A percentile compares a stretch with the other conserved stretches of the same genome.
Evolutionary conservation across 192 early-diverging fungal species (phyloP).

Genomic region (Gaertneriomyces semiglobifer): DNA sequence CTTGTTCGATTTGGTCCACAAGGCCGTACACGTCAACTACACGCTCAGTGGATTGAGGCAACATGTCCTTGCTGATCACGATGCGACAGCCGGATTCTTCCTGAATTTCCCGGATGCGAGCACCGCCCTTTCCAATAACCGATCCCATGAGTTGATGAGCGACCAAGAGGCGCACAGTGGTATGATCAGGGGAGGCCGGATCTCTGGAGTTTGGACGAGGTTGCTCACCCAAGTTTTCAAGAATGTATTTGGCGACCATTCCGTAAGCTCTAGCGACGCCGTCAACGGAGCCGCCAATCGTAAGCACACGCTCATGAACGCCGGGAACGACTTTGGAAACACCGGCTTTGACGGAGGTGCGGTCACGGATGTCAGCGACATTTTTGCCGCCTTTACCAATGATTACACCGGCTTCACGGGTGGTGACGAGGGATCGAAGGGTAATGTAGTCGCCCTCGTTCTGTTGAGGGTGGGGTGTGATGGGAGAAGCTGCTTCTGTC

Average conservation of each 20-base stretch:
- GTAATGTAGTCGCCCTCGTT: conserved; percentile 14
- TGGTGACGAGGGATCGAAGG: conserved; percentile 63
- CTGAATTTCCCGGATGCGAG: conserved; percentile 95
- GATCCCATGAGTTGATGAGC: conserved; percentile 82
- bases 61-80: conserved; percentile 87
- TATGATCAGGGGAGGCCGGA: conserved; percentile 46
- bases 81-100: conserved; percentile 85
- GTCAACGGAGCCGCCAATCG: conserved; percentile 45
- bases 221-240: conserved; percentile 48
- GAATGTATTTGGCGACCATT: conserved; percentile 19
- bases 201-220: conserved; percentile 28
- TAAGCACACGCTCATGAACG: conserved; percentile 75
- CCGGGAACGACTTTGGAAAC: conserved; percentile 88
- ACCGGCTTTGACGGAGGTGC: conserved; percentile 82
- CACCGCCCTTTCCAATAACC: conserved; percentile 82
- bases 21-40: conserved; percentile 85
- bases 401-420: conserved; percentile 90
- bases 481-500: neutral
- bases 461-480: neutral
- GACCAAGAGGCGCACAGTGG: conserved; percentile 83
- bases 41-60: conserved; percentile 93
- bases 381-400: conserved; percentile 76
- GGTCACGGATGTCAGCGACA: conserved; percentile 85
- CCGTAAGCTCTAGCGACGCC: conserved; percentile 35
- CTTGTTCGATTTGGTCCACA: conserved; percentile 69